Percentiles rank a stretch among this genome's conserved stretches.
These are phyloP conservation scores for Porpolomopsis calyptriformis DNA, from an alignment of 768 basidiomycete genomes.

Conservation along the genomic window DNA sequence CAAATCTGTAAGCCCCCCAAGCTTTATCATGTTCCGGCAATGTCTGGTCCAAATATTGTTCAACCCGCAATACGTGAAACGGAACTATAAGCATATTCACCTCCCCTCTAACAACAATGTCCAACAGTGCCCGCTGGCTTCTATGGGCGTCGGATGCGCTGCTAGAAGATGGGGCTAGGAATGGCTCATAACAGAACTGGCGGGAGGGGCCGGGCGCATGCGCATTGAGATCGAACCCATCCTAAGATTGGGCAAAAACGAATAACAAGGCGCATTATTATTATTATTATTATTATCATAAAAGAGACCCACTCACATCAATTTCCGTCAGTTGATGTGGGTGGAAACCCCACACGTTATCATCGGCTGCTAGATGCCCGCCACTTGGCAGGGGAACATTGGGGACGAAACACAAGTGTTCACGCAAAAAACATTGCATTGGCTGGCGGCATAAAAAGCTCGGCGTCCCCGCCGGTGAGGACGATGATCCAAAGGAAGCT, in stretches of 20 bases:
- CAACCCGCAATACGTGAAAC: background rate
- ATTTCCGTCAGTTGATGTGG: conserved; percentile 11
- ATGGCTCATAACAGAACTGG: conserved; percentile 7
- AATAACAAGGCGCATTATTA: background rate
- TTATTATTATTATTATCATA: background rate
- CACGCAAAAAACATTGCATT: conserved; percentile 39
- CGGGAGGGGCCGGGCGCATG: conserved; percentile 10
- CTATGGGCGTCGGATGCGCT: conserved; percentile 1
- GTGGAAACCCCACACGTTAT: conserved; percentile 10
- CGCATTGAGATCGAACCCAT: conserved; percentile 8
- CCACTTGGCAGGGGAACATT: conserved; percentile 21
- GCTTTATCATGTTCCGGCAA: conserved; percentile 42
- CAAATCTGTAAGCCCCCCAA: conserved; percentile 57
- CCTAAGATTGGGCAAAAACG: conserved; percentile 7
- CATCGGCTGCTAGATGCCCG: conserved; percentile 11
- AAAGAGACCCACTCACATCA: background rate
- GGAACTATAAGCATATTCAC: conserved; percentile 19
- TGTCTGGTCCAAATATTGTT: conserved; percentile 29
- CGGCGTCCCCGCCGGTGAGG: conserved; percentile 15
- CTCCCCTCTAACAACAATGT: conserved; percentile 32
- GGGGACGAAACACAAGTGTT: conserved; percentile 34
- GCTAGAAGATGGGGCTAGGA: background rate
- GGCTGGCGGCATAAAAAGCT: conserved; percentile 32
- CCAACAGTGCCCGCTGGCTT: conserved; percentile 16
- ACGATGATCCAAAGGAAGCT: conserved; percentile 5